Evolutionary conservation across 371 early-diverging fungal species (phyloP).

Genomic region (Syncephalis fuscata): DNA sequence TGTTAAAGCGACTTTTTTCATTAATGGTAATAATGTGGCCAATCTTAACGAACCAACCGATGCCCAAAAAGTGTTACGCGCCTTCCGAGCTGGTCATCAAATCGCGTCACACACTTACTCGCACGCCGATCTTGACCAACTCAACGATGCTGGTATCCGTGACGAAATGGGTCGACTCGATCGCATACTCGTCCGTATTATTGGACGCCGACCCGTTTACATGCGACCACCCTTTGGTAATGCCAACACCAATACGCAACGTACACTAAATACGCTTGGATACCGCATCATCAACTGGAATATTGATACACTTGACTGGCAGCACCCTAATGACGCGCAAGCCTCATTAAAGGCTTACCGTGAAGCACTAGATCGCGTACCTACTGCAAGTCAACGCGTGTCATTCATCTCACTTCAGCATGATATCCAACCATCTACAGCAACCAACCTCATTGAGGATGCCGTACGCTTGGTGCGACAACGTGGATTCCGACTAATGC

Average conservation of each 20-base stretch:
- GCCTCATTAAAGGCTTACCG: not conserved
- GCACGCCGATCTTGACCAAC: constrained; percentile 21
- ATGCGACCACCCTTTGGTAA: constrained; percentile 16
- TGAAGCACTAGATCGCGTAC: no score
- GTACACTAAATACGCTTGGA: not conserved
- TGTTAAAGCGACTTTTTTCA: constrained; percentile 50
- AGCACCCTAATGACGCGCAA: not conserved
- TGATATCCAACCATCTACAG: not conserved
- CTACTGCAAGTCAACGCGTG: no score
- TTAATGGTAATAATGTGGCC: constrained; percentile 23
- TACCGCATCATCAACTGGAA: constrained; percentile 6
- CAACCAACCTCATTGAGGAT: not conserved
- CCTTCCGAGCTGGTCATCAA: constrained; percentile 18
- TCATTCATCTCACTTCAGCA: constrained; percentile 1
- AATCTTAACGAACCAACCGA: not conserved
- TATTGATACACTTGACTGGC: constrained; percentile 12
- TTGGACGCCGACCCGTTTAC: constrained; percentile 25
- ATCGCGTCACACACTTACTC: constrained; percentile 31
- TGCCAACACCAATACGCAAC: not conserved
- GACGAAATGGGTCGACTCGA: constrained; percentile 11
- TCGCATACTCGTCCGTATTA: constrained; percentile 12
- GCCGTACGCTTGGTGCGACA: not conserved
- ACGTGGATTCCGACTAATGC: constrained; percentile 1
- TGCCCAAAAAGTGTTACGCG: not conserved
- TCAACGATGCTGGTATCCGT: constrained; percentile 14